Conservation (phyloP, 2,329 filamentous ascomycete genomes). For the Aureobasidium mangrovei region DNA sequence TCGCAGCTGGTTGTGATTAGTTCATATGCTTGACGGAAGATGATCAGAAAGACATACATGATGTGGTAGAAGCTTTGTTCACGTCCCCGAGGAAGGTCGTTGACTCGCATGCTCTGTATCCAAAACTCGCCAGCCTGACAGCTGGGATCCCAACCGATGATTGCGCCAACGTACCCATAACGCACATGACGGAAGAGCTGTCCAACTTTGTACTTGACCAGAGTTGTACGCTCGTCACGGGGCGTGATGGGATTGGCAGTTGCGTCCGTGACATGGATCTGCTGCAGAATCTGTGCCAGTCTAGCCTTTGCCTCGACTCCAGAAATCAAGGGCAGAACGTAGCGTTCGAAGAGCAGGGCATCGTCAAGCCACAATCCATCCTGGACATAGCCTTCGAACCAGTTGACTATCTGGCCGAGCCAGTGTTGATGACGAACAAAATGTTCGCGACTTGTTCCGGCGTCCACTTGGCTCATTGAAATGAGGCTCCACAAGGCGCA, state of each 20-base stretch:
- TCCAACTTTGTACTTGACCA: conserved; percentile 61
- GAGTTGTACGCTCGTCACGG: neutral
- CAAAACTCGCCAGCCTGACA: conserved; percentile 52
- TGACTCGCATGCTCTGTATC: conserved; percentile 57
- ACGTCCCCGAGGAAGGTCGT: conserved; percentile 49
- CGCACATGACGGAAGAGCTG: conserved; percentile 76
- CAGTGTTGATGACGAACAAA: conserved; percentile 43
- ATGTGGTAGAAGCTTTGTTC: conserved; percentile 76
- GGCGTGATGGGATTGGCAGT: conserved; percentile 38
- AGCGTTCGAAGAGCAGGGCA: conserved; percentile 58
- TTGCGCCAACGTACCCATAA: conserved; percentile 70
- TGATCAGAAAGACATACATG: conserved; percentile 53
- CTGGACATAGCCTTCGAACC: conserved; percentile 47
- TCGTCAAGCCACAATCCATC: conserved; percentile 53
- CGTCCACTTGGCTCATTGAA: conserved; percentile 29
- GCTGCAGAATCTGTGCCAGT: conserved; percentile 45
- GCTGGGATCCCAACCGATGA: conserved; percentile 74
- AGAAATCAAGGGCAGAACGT: conserved; percentile 55
- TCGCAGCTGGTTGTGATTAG: conserved; percentile 41
- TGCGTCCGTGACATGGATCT: conserved; percentile 48
- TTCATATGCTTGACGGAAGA: conserved; percentile 3
- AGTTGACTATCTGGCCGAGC: conserved; percentile 55
- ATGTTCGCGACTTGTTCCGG: conserved; percentile 15
- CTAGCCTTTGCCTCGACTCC: conserved; percentile 44
- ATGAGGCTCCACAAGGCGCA: conserved; percentile 61